Evolutionary conservation across 2,329 filamentous ascomycete genomes (phyloP), one percentile per base, ranked within the genome.

Genomic region (Colletotrichum incanum): DNA sequence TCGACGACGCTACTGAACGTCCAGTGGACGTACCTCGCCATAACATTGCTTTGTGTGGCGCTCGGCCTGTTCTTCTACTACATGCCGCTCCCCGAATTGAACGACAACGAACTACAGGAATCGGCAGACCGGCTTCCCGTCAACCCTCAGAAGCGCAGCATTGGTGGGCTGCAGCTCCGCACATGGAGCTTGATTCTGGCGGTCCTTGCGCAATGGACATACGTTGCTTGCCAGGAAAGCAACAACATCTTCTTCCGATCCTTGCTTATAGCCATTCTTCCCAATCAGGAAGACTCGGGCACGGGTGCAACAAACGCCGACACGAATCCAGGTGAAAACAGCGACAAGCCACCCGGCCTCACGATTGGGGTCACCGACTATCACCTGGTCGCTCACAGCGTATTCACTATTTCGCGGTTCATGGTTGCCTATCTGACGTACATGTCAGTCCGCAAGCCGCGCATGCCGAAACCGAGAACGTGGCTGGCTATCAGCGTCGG

Each of bases 1-100:
- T 78, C 85, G 2, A 80, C 85, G 39, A 88, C 88, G 1, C 86
- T 96, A 3, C 88, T 93, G 73, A 91, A 93, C 73, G 93, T 96
- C 1, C 94, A 96, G 80, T 97, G 93, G 92, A 93, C 93, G 0
- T 96, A 96, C 76, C 87, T 96, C n/a, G 92, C 91, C 67, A 92
- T 96, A 73, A 94, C 93, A 0, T 85, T 93, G 31, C 91, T 95
- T 67, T 93, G 93, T 70, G 93, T 92, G 64, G 84, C 89, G 3
- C 86, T 97, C 3, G 93, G 91, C 0, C 83, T 92, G 4, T 89
- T 92, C 78, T 92, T 93, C 79, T 92, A 89, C 78, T 93, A 92
- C 76, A 90, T 92, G 85, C 90, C 90, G 0, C 82, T 92, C 2
- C 90, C 90, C 0, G 91, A 92, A 74, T 86, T 90, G 11, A 86